A percentile compares a stretch with the other conserved stretches of the same genome.
Conservation (phyloP, 2,329 filamentous ascomycete species). For the Paecilomyces sp. region DNA sequence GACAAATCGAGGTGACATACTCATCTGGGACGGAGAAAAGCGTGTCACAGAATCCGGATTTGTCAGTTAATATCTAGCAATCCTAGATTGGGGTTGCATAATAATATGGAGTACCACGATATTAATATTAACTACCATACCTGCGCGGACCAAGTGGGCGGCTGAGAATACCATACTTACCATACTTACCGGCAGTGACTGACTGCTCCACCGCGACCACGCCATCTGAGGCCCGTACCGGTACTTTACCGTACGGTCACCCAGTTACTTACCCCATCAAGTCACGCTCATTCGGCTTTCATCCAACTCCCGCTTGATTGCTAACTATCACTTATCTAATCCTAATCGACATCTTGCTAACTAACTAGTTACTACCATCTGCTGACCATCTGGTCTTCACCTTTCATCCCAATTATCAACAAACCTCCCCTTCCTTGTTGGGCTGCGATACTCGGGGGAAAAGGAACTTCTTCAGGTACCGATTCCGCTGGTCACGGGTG, state of each 20-base stretch:
- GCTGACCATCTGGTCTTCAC: neutral
- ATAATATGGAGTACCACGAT: neutral
- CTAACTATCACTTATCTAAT: neutral
- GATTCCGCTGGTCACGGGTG: neutral
- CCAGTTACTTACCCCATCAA: neutral
- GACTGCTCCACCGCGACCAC: neutral
- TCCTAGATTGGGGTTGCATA: neutral
- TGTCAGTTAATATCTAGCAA: neutral
- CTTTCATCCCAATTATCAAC: neutral
- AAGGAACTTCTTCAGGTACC: neutral
- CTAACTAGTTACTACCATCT: neutral
- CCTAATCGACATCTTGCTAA: slow-evolving; percentile 1
- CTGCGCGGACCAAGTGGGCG: too few relatives aligned
- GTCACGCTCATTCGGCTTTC: neutral
- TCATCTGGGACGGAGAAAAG: neutral
- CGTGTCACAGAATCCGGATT: neutral
- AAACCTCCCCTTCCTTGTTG: neutral
- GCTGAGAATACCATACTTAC: too few relatives aligned
- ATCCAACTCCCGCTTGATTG: neutral
- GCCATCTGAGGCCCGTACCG: neutral
- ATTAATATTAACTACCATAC: too few relatives aligned
- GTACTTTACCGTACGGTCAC: neutral
- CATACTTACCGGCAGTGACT: neutral
- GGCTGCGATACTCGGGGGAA: neutral
- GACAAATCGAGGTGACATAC: neutral